Evolutionary conservation across 2,329 filamentous ascomycete genomes (phyloP), one percentile per base, ranked within the genome.

Genomic region (Graphilbum fragrans): DNA sequence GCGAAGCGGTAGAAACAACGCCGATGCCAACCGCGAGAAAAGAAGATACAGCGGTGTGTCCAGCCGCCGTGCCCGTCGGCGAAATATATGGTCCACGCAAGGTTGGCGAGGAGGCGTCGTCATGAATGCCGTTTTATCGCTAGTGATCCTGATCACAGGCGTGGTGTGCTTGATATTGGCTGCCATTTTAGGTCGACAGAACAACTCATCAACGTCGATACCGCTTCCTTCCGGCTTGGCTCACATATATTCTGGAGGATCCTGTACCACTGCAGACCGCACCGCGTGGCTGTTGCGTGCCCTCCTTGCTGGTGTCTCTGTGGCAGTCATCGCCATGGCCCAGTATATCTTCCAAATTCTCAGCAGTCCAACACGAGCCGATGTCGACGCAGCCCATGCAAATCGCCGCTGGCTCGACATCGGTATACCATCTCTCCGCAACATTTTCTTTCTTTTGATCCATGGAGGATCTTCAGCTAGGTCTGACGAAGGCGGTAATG

Each of bases 291-390:
- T 63, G 0, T 48, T 72, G 20, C 62, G 66, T 38, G 64, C 60
- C 8, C 53, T 61, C 18, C 61, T 71, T 45, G 71, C 66, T 51
- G 49, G 65, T 2, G 56, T 66, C 34, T 58, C 57, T 8, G 50
- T 69, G 5, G 55, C 62, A 5, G 47, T 73, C 18, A 52, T 75
- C 12, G 64, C 64, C 1, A 66, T 64, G 3, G 70, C 64, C 11
- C 72, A 72, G 55, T 74, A 74, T 49, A 58, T 62, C 32, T 69
- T 71, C 43, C 71, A 75, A 52, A 59, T 72, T n/a, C 62, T 74
- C 12, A 63, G 59, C 49, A 73, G 70, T 47, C 72, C 71, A 6
- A 73, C 69, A 8, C 61, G 70, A 33, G 53, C 53, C 11, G 70
- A 74, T 48, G 51, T 75, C 9, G 57, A 62, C 22, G 52, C 48